These are phyloP conservation scores for Geosmithia putterillii DNA, from an alignment of 2,329 filamentous ascomycete genomes.

Conservation along the genomic window DNA sequence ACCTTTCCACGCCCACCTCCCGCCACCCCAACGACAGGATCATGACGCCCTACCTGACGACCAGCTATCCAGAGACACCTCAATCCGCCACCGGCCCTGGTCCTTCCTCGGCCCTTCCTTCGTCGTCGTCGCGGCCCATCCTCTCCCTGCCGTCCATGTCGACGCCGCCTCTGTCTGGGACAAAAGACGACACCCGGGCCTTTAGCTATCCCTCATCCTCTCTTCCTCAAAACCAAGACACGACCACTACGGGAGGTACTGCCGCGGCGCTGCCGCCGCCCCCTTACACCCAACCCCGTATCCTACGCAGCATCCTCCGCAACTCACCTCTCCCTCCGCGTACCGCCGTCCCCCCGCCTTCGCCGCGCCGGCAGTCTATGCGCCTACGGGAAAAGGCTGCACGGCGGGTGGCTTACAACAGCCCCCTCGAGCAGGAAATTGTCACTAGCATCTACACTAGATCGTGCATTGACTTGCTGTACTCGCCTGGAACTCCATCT, in stretches of 20 bases:
- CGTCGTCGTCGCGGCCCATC: slow-evolving; percentile 33
- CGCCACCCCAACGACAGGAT: slow-evolving; percentile 18
- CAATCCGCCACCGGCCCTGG: slow-evolving; percentile 9
- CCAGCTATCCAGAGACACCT: slow-evolving; percentile 39
- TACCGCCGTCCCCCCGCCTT: slow-evolving; percentile 35
- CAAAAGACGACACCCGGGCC: slow-evolving; percentile 28
- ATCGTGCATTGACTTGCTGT: slow-evolving; percentile 46
- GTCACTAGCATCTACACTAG: slow-evolving; percentile 48
- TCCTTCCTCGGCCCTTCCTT: slow-evolving; percentile 28
- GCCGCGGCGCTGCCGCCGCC: slow-evolving; percentile 13
- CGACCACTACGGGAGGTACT: background rate
- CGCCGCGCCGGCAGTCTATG: slow-evolving; percentile 39
- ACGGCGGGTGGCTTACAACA: slow-evolving; percentile 48
- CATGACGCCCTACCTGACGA: slow-evolving; percentile 30
- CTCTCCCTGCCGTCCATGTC: slow-evolving; percentile 26
- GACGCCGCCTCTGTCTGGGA: slow-evolving; percentile 45
- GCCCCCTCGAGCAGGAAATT: slow-evolving; percentile 51
- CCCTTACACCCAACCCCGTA: slow-evolving; percentile 46
- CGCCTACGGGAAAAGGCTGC: slow-evolving; percentile 41
- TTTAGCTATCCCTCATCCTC: slow-evolving; percentile 29
- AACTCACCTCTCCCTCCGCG: slow-evolving; percentile 51
- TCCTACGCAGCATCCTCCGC: slow-evolving; percentile 51
- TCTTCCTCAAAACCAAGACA: background rate
- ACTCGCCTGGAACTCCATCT: slow-evolving; percentile 37
- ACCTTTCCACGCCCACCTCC: slow-evolving; percentile 15